Percentiles rank a stretch among this genome's conserved stretches.
phyloP scores from a whole-genome alignment of 768 basidiomycete species.

The Peribolospora baueri region DNA sequence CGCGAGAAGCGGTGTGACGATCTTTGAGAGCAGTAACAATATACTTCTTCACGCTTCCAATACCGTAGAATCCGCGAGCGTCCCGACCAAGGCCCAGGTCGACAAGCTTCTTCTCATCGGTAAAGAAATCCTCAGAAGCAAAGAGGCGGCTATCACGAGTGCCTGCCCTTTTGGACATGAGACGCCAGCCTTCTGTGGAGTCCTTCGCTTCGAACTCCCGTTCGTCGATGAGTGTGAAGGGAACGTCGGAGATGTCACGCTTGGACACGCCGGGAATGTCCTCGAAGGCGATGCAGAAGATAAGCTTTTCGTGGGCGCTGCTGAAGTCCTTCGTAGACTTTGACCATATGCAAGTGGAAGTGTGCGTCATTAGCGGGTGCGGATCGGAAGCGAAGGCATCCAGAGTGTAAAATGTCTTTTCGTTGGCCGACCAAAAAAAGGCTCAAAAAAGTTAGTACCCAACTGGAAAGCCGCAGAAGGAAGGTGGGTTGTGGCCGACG shows the following conservation, averaged over 20 bases:
- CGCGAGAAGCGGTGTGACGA: not conserved
- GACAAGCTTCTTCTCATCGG: constrained; percentile 36
- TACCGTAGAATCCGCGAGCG: constrained; percentile 67
- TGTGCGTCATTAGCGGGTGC: constrained; percentile 39
- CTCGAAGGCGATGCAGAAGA: constrained; percentile 81
- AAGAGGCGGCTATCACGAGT: constrained; percentile 41
- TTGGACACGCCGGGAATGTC: constrained; percentile 15
- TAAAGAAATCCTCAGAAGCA: constrained; percentile 67
- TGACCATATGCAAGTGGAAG: constrained; percentile 63
- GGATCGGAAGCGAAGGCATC: constrained; percentile 48
- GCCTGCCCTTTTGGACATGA: constrained; percentile 25
- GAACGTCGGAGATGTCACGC: too few species aligned
- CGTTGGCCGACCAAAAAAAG: not conserved
- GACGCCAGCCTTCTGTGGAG: constrained; percentile 24
- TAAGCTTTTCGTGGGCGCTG: constrained; percentile 42
- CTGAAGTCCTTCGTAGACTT: constrained; percentile 66
- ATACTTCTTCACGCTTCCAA: constrained; percentile 80
- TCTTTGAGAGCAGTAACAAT: constrained; percentile 65
- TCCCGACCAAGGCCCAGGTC: constrained; percentile 59
- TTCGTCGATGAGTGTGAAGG: too few species aligned
- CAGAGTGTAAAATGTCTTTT: constrained; percentile 66
- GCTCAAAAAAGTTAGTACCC: not conserved
- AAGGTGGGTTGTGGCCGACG: not conserved
- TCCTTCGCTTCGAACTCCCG: constrained; percentile 8
- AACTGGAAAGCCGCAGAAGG: not conserved